These are phyloP conservation scores for Centella asiatica DNA, from an alignment of 129 eudicot species.

Conservation along the genomic window DNA sequence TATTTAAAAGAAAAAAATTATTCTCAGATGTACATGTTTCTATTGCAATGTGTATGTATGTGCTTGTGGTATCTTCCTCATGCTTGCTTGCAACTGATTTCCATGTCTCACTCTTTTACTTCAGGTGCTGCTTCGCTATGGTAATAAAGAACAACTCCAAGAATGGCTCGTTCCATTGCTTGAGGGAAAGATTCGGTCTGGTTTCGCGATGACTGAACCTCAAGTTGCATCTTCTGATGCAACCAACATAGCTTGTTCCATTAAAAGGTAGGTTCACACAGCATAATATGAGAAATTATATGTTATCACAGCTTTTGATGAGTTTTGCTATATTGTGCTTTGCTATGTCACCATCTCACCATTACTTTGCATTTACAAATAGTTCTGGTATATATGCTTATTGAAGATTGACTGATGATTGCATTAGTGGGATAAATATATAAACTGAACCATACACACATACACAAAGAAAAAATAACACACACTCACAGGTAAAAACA, in stretches of 20 bases:
- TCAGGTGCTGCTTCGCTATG: constrained; percentile 91
- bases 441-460: too few relatives aligned
- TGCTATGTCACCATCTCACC: too few relatives aligned
- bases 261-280: constrained; percentile 42
- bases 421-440: too few relatives aligned
- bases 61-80: not conserved
- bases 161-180: constrained; percentile 97
- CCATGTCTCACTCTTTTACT: not conserved
- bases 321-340: too few relatives aligned
- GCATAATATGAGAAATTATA: not conserved
- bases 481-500: too few relatives aligned
- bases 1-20: too few relatives aligned
- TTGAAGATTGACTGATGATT: too few relatives aligned
- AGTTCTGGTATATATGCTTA: too few relatives aligned
- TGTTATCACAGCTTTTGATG: too few relatives aligned
- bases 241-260: constrained; percentile 92
- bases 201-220: constrained; percentile 98
- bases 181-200: constrained; percentile 89
- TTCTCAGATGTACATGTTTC: too few relatives aligned
- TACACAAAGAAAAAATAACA: too few relatives aligned
- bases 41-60: not conserved
- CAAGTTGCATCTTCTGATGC: constrained; percentile 98
- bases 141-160: constrained; percentile 73
- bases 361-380: too few relatives aligned
- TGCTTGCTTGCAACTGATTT: not conserved